Conservation (phyloP, 805 yeast species). For the Clavispora santaluciae region DNA sequence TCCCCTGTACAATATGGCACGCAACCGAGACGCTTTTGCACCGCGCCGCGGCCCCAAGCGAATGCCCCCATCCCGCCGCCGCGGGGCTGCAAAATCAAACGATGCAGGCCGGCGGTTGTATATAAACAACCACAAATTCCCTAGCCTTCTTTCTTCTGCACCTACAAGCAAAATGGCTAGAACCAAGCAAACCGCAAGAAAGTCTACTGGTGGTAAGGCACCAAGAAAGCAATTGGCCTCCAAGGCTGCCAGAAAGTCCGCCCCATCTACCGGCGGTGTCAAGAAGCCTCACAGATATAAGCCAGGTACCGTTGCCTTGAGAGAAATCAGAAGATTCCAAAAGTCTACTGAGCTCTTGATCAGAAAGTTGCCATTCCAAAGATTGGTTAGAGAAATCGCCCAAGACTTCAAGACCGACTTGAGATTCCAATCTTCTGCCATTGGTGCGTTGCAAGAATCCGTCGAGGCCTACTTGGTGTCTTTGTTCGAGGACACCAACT, state of each 20-base stretch:
- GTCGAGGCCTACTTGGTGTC: slow-evolving; percentile 97
- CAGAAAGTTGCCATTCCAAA: slow-evolving; percentile 95
- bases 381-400: slow-evolving; percentile 94
- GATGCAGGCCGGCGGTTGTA: slow-evolving; percentile 1
- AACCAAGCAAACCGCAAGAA: slow-evolving; percentile 93
- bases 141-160: not conserved
- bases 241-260: slow-evolving; percentile 90
- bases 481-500: slow-evolving; percentile 94
- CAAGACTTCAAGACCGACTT: slow-evolving; percentile 90
- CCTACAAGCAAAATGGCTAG: slow-evolving; percentile 61
- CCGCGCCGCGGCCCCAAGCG: not conserved
- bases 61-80: not conserved
- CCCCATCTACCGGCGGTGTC: slow-evolving; percentile 90
- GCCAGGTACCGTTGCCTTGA: slow-evolving; percentile 95
- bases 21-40: slow-evolving; percentile 1
- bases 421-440: slow-evolving; percentile 96
- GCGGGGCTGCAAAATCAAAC: not conserved
- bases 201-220: slow-evolving; percentile 93
- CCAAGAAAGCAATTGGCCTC: slow-evolving; percentile 93
- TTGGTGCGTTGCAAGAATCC: slow-evolving; percentile 97
- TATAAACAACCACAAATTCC: slow-evolving; percentile 5
- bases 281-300: slow-evolving; percentile 94
- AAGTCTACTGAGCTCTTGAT: slow-evolving; percentile 91
- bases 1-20: slow-evolving; percentile 10
- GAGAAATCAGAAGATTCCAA: slow-evolving; percentile 97